Evolutionary conservation across 2,329 filamentous ascomycete genomes (phyloP).

Genomic region (Phyllosticta citriasiana): DNA sequence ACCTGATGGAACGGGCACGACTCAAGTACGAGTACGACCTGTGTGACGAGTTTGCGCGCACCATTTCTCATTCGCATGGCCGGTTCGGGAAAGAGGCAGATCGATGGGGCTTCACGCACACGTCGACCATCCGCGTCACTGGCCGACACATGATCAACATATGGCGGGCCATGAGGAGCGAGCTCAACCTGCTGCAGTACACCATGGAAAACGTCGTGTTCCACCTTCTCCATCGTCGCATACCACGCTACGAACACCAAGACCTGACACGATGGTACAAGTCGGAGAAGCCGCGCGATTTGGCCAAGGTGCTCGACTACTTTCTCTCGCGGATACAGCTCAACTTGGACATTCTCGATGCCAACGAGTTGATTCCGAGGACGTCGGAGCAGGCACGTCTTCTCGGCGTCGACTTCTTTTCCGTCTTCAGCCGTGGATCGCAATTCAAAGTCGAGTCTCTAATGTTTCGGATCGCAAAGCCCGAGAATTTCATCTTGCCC

Average conservation of each 20-base stretch:
- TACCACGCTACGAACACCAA: constrained; percentile 76
- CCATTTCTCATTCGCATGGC: constrained; percentile 74
- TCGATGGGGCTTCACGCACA: constrained; percentile 88
- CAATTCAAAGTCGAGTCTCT: constrained; percentile 98
- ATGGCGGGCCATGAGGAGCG: constrained; percentile 91
- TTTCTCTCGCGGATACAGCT: constrained; percentile 66
- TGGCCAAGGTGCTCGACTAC: constrained; percentile 68
- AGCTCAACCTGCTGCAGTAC: constrained; percentile 85
- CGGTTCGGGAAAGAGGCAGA: constrained; percentile 80
- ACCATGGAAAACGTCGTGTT: constrained; percentile 94
- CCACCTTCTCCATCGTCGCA: constrained; percentile 74
- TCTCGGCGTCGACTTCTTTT: constrained; percentile 92
- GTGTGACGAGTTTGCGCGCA: constrained; percentile 81
- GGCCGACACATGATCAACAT: constrained; percentile 95
- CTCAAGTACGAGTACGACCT: constrained; percentile 83
- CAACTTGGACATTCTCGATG: constrained; percentile 82
- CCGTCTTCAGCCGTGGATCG: constrained; percentile 86
- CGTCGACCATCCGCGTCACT: constrained; percentile 84
- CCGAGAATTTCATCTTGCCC: constrained; percentile 83
- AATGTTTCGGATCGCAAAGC: constrained; percentile 97
- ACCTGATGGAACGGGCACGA: constrained; percentile 79
- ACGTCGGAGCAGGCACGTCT: constrained; percentile 92
- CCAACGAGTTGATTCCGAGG: constrained; percentile 76
- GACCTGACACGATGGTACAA: constrained; percentile 76
- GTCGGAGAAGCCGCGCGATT: constrained; percentile 55